Percentiles rank a stretch among this genome's conserved stretches.
These are phyloP conservation scores for Corchorus olitorius DNA, from an alignment of 345 rosid species.

Conservation along the genomic window DNA sequence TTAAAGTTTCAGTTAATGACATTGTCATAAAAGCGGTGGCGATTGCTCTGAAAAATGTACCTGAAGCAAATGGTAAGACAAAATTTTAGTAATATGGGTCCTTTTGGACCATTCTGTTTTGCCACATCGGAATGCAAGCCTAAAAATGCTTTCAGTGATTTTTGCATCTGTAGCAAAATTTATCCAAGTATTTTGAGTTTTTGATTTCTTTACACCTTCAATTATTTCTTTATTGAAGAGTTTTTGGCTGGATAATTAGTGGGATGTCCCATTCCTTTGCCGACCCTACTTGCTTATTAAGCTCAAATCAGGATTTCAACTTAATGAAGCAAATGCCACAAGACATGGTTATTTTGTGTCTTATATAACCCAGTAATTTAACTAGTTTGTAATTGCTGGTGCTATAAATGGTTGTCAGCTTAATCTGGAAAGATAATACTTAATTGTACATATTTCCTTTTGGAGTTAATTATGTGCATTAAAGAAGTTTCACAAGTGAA, in stretches of 20 bases:
- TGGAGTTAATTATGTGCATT: not conserved
- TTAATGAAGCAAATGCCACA: slow-evolving; percentile 1
- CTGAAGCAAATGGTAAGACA: slow-evolving; percentile 87
- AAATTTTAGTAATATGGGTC: slow-evolving; percentile 16
- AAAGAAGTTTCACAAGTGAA: not conserved
- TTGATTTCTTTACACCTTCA: not conserved
- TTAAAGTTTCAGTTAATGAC: slow-evolving; percentile 96
- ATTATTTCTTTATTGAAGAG: not conserved
- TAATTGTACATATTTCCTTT: not conserved
- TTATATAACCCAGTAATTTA: not conserved
- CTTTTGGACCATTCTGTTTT: not conserved
- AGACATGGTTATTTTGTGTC: slow-evolving; percentile 4
- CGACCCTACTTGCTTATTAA: not conserved
- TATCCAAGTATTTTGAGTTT: not conserved
- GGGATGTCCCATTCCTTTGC: not conserved
- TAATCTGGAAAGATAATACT: not conserved
- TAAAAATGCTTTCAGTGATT: not conserved
- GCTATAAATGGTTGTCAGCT: not conserved
- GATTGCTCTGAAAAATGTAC: slow-evolving; percentile 76
- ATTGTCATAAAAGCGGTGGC: slow-evolving; percentile 94
- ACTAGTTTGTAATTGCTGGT: slow-evolving; percentile 3
- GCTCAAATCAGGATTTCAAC: not conserved
- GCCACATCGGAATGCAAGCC: not conserved
- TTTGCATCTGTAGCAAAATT: not conserved
- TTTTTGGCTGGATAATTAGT: not conserved